Conservation (phyloP, 176 grass and related monocot genomes). For the Oryza brachyantha region DNA sequence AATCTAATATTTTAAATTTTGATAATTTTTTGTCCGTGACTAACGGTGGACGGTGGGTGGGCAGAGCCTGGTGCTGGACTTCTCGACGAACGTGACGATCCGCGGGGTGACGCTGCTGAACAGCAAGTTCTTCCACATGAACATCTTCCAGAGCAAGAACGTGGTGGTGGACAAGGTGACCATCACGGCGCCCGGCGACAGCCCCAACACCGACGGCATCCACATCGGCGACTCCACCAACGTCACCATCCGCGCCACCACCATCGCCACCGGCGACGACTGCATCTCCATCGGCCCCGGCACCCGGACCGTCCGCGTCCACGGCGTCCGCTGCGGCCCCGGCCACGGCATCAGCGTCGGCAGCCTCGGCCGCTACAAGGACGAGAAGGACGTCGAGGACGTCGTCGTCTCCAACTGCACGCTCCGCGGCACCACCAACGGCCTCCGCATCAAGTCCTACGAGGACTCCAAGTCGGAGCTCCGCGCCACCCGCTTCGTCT, state of each 20-base stretch:
- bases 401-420: conserved; percentile 43
- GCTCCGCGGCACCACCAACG: conserved; percentile 51
- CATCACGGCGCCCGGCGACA: conserved; percentile 48
- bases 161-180: conserved; percentile 44
- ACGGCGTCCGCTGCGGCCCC: conserved; percentile 44
- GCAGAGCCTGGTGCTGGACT: conserved; percentile 65
- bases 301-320: conserved; percentile 22
- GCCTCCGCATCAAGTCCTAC: conserved; percentile 78
- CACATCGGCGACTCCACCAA: conserved; percentile 58
- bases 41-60: no score
- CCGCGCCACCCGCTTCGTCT: conserved; percentile 39
- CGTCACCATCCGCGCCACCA: conserved; percentile 46
- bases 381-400: conserved; percentile 72
- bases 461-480: conserved; percentile 45
- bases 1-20: no score
- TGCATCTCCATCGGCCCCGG: conserved; percentile 73
- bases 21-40: neutral
- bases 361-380: conserved; percentile 57
- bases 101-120: conserved; percentile 29
- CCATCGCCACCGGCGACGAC: conserved; percentile 72
- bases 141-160: conserved; percentile 41
- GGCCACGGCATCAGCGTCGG: conserved; percentile 88
- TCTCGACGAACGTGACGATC: conserved; percentile 38
- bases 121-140: conserved; percentile 85
- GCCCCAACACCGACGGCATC: conserved; percentile 86